These are phyloP conservation scores for Aspergillus ustus DNA, from an alignment of 2,329 filamentous ascomycete genomes.

Conservation along the genomic window DNA sequence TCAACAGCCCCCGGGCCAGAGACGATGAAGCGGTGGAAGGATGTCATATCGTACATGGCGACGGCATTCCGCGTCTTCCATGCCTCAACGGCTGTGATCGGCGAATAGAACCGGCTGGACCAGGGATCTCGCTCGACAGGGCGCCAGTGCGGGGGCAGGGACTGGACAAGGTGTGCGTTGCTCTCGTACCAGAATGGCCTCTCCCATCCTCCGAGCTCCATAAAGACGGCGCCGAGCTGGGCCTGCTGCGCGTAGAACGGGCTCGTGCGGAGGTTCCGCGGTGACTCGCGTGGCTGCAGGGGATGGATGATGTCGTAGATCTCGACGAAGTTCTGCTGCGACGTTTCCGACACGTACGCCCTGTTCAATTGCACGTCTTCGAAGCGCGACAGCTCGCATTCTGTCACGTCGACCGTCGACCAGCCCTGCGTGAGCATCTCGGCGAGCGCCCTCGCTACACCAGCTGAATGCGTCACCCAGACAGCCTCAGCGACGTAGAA, in stretches of 20 bases:
- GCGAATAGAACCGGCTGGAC: conserved; percentile 62
- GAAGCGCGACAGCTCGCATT: conserved; percentile 65
- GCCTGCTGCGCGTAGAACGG: conserved; percentile 61
- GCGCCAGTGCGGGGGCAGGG: conserved; percentile 59
- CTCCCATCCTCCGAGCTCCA: conserved; percentile 66
- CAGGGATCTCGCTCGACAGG: conserved; percentile 62
- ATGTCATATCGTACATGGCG: conserved; percentile 67
- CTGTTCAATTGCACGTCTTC: conserved; percentile 64
- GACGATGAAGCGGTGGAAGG: conserved; percentile 62
- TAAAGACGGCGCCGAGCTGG: conserved; percentile 58
- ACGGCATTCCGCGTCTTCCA: conserved; percentile 68
- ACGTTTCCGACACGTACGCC: conserved; percentile 62
- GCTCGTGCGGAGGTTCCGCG: conserved; percentile 62
- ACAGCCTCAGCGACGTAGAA: conserved; percentile 70
- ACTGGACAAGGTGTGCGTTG: conserved; percentile 57
- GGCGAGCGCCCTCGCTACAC: conserved; percentile 64
- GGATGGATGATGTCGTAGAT: conserved; percentile 69
- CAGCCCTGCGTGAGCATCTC: conserved; percentile 62
- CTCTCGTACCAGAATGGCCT: conserved; percentile 66
- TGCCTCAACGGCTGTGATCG: conserved; percentile 63
- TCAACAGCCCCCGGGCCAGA: conserved; percentile 61
- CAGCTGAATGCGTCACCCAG: conserved; percentile 69
- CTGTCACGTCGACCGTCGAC: conserved; percentile 61
- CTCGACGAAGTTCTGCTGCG: conserved; percentile 65
- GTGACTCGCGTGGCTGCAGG: conserved; percentile 60